Conservation (phyloP, 345 rosid genomes). For the Passiflora organensis region DNA sequence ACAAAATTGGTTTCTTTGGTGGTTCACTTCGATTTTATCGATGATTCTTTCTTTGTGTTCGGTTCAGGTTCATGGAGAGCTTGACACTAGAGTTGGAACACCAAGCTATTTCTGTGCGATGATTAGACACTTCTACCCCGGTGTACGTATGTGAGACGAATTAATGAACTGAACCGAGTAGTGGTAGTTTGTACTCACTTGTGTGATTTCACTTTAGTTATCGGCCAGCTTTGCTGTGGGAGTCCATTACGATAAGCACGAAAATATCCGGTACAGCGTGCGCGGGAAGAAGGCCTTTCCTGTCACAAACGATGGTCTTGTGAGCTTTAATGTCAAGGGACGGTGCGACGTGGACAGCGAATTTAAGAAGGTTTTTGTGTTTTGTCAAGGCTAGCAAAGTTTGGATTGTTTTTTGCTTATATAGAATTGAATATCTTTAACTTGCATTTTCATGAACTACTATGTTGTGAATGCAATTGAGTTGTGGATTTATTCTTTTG, state of each 20-base stretch:
- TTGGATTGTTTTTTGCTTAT: neutral
- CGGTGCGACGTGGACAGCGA: conserved; percentile 66
- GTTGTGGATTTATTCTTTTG: neutral
- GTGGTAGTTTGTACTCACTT: neutral
- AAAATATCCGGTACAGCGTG: conserved; percentile 53
- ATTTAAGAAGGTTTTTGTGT: conserved; percentile 51
- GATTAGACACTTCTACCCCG: conserved; percentile 61
- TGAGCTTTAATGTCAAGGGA: conserved; percentile 73
- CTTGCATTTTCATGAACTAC: too few species aligned
- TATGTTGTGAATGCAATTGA: too few species aligned
- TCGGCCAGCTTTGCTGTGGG: conserved; percentile 65
- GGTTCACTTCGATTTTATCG: neutral
- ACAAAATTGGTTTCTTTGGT: too few species aligned
- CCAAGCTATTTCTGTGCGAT: conserved; percentile 57
- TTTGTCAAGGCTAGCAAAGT: neutral
- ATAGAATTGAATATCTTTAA: too few species aligned
- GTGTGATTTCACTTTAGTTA: conserved; percentile 29
- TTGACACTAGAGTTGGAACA: conserved; percentile 67
- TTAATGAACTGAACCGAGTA: too few species aligned
- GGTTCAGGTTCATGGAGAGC: conserved; percentile 75
- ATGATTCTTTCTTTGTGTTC: neutral
- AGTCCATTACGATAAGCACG: conserved; percentile 59
- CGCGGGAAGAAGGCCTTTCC: conserved; percentile 74
- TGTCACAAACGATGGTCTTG: conserved; percentile 37
- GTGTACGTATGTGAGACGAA: conserved; percentile 36